A percentile compares a stretch with the other conserved stretches of the same genome.
Conservation (phyloP, 306 rosid genomes). For the Dicorynia guianensis region DNA sequence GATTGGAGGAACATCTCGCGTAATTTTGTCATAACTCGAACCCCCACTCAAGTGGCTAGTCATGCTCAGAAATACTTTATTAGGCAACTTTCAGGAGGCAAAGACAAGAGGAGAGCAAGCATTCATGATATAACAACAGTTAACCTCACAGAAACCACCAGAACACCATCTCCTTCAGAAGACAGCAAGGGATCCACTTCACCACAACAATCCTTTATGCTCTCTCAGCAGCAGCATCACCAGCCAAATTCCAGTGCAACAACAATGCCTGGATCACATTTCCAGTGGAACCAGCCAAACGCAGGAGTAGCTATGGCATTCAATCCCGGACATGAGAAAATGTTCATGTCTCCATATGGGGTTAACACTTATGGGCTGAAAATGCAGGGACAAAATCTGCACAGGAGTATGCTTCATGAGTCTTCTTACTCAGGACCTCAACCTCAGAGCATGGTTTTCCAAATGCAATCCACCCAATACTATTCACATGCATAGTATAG, state of each 20-base stretch:
- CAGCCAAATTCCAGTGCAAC: slow-evolving; percentile 42
- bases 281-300: slow-evolving; percentile 70
- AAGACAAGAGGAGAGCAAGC: slow-evolving; percentile 93
- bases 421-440: slow-evolving; percentile 67
- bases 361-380: slow-evolving; percentile 59
- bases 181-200: slow-evolving; percentile 60
- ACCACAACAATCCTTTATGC: slow-evolving; percentile 49
- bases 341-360: slow-evolving; percentile 61
- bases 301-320: slow-evolving; percentile 46
- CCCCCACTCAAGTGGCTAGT: slow-evolving; percentile 96
- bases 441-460: slow-evolving; percentile 72
- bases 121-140: slow-evolving; percentile 97
- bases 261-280: slow-evolving; percentile 42
- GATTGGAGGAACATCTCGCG: slow-evolving; percentile 97
- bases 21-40: slow-evolving; percentile 73
- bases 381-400: slow-evolving; percentile 61
- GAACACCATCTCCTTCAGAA: slow-evolving; percentile 55
- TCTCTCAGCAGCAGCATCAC: slow-evolving; percentile 45
- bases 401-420: slow-evolving; percentile 55
- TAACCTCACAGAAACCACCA: slow-evolving; percentile 61
- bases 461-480: slow-evolving; percentile 66
- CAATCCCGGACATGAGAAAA: slow-evolving; percentile 51
- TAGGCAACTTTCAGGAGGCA: slow-evolving; percentile 83
- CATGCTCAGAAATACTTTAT: slow-evolving; percentile 98
- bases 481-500: slow-evolving; percentile 57